A percentile compares a stretch with the other conserved stretches of the same genome.
phyloP scores from a whole-genome alignment of 2,329 filamentous ascomycete genomes.

The Dactylellina haptotyla region DNA sequence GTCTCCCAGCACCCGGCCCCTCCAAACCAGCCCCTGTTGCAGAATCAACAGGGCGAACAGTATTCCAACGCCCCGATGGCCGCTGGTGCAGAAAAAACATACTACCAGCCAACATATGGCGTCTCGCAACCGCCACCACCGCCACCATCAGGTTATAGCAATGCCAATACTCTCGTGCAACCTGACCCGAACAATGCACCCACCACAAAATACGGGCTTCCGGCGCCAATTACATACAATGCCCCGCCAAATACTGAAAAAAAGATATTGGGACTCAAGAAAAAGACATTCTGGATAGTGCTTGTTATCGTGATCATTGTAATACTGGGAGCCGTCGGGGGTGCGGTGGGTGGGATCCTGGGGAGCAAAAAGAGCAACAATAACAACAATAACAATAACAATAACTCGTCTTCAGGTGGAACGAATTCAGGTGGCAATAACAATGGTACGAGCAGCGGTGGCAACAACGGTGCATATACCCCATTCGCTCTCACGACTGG shows the following conservation, averaged over 20 bases:
- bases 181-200: background rate
- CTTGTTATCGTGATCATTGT: slow-evolving; percentile 32
- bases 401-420: background rate
- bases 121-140: slow-evolving; percentile 25
- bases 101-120: slow-evolving; percentile 41
- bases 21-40: slow-evolving; percentile 25
- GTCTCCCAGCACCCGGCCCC: background rate
- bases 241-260: slow-evolving; percentile 16
- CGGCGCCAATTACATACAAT: slow-evolving; percentile 17
- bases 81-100: slow-evolving; percentile 33
- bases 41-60: slow-evolving; percentile 7
- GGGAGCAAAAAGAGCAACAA: slow-evolving; percentile 36
- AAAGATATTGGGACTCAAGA: slow-evolving; percentile 47
- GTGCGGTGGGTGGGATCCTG: slow-evolving; percentile 33
- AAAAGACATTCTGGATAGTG: slow-evolving; percentile 47
- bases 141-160: slow-evolving; percentile 21
- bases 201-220: background rate
- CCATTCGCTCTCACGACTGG: slow-evolving; percentile 41
- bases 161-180: slow-evolving; percentile 14
- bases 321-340: slow-evolving; percentile 27
- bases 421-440: slow-evolving; percentile 12
- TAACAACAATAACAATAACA: background rate
- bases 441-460: slow-evolving; percentile 10
- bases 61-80: slow-evolving; percentile 17
- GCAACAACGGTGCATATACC: slow-evolving; percentile 7